Conservation (phyloP, 75 land plant species). For the Cunninghamia lanceolata region DNA sequence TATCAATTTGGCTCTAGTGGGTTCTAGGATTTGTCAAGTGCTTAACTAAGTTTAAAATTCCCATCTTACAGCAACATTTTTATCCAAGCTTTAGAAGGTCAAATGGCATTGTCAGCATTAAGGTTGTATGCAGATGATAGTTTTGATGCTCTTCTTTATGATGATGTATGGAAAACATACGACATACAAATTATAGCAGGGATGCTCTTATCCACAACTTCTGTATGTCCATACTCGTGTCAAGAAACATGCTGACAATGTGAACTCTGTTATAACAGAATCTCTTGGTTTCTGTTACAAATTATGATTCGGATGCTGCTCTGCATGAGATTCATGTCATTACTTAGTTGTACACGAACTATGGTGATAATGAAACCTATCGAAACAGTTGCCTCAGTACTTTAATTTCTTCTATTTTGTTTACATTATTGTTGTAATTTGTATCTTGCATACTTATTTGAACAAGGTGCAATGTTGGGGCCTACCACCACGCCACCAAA, state of each 20-base stretch:
- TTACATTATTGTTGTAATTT: not conserved
- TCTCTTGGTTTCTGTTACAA: not conserved
- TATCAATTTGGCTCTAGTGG: not conserved
- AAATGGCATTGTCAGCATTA: not conserved
- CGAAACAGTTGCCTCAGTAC: too few species aligned
- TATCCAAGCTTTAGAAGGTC: not conserved
- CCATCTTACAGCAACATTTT: not conserved
- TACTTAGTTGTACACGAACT: not conserved
- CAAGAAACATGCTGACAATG: not conserved
- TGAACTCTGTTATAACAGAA: not conserved
- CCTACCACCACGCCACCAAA: not conserved
- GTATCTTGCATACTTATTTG: not conserved
- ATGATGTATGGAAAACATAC: not conserved
- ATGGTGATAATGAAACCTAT: too few species aligned
- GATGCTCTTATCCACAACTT: too few species aligned
- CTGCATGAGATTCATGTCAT: not conserved
- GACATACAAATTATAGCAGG: not conserved
- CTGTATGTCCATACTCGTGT: too few species aligned
- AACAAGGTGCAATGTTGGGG: too few species aligned
- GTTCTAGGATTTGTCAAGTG: not conserved
- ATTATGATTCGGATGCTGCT: not conserved
- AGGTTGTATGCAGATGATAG: too few species aligned
- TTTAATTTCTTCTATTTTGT: too few species aligned
- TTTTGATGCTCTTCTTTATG: not conserved
- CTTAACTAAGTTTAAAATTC: not conserved